Evolutionary conservation across 2,329 filamentous ascomycete genomes (phyloP).

Genomic region (Mariannaea sp.): DNA sequence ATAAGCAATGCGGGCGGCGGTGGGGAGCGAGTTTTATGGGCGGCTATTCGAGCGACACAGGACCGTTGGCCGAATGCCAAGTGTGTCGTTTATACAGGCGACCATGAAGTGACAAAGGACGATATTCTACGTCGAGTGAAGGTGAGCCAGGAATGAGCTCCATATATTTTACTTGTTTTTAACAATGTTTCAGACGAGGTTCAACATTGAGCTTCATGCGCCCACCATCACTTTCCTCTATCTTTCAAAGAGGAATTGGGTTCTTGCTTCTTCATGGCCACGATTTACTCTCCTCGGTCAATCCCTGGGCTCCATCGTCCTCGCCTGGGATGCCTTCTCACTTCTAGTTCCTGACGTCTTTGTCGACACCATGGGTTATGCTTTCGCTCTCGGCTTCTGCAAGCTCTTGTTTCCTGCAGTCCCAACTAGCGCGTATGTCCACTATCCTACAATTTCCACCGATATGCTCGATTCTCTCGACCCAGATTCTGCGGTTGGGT

Average conservation of each 20-base stretch:
- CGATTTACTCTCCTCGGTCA: conserved; percentile 94
- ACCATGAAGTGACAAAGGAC: conserved; percentile 83
- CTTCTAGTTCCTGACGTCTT: conserved; percentile 92
- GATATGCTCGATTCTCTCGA: conserved; percentile 92
- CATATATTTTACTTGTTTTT: conserved; percentile 3
- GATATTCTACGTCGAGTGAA: conserved; percentile 78
- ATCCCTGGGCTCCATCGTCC: conserved; percentile 81
- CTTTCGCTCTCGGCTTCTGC: conserved; percentile 82
- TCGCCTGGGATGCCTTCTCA: conserved; percentile 93
- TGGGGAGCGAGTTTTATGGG: conserved; percentile 95
- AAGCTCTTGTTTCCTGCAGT: conserved; percentile 80
- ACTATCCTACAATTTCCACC: conserved; percentile 97
- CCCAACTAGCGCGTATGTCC: conserved; percentile 90
- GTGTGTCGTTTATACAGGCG: conserved; percentile 93
- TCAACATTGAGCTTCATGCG: conserved; percentile 88
- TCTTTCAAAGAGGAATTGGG: conserved; percentile 83
- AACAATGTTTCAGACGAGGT: conserved; percentile 65
- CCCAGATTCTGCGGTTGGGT: conserved; percentile 60
- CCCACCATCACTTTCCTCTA: conserved; percentile 88
- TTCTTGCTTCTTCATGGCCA: conserved; percentile 86
- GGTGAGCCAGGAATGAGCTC: conserved; percentile 50
- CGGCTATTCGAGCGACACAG: conserved; percentile 89
- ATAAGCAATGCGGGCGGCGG: conserved; percentile 90
- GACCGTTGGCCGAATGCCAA: conserved; percentile 85
- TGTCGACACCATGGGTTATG: conserved; percentile 97